phyloP scores from a whole-genome alignment of 805 yeast species.

The Candida namnaoensis region DNA sequence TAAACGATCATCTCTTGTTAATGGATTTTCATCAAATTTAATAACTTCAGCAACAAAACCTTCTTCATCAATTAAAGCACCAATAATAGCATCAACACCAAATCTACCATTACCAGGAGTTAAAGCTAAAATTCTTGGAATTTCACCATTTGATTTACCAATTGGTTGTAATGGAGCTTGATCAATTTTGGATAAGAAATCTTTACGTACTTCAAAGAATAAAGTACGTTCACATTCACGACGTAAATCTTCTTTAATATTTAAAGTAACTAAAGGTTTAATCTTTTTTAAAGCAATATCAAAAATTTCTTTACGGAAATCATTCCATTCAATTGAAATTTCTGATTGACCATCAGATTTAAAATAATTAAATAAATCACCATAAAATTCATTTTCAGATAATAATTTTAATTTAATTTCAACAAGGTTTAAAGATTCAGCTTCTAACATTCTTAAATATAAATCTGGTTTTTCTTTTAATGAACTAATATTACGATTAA shows the following conservation, averaged over 20 bases:
- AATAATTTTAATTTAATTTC: conserved; percentile 49
- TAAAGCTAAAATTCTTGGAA: conserved; percentile 75
- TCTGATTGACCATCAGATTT: conserved; percentile 76
- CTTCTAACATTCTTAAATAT: conserved; percentile 84
- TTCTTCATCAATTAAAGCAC: conserved; percentile 66
- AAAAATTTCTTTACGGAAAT: conserved; percentile 58
- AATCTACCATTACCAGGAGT: conserved; percentile 82
- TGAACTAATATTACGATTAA: conserved; percentile 70
- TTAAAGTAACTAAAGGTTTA: conserved; percentile 57
- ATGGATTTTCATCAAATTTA: conserved; percentile 70
- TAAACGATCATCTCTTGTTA: conserved; percentile 33
- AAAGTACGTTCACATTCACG: conserved; percentile 67
- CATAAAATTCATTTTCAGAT: conserved; percentile 27
- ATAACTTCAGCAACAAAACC: conserved; percentile 72
- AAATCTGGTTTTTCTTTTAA: conserved; percentile 70
- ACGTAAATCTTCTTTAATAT: conserved; percentile 76
- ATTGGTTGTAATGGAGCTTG: conserved; percentile 91
- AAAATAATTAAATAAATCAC: conserved; percentile 42
- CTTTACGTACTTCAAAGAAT: conserved; percentile 59
- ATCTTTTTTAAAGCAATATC: conserved; percentile 59
- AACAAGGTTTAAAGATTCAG: conserved; percentile 72
- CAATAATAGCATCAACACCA: conserved; percentile 79
- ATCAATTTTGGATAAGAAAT: conserved; percentile 65
- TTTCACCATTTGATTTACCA: conserved; percentile 69
- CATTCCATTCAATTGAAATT: conserved; percentile 73